Evolutionary conservation across 352 stramenopile genomes (phyloP), one percentile per base, ranked within the genome.

Genomic region (Phytophthora chlamydospora): DNA sequence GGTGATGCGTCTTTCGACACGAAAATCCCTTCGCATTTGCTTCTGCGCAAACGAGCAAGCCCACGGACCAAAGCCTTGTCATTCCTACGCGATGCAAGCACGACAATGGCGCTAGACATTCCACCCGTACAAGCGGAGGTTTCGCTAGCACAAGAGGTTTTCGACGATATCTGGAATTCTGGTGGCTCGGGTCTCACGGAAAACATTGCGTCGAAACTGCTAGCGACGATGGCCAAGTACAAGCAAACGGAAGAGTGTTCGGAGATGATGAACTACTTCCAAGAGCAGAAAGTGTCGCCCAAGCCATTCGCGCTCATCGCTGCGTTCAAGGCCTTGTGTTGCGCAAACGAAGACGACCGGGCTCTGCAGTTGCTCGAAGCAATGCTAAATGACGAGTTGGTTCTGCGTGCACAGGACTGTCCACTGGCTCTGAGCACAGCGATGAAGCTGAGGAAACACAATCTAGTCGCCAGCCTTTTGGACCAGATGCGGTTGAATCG

Each of bases 261-360:
- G 24, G 40, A 59, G 19, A 59, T 69, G 53, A 12, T 69, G 12
- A 13, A 36, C 24, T 69, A 46, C 35, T 65, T 59, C 27, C 34
- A 55, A 53, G 16, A 65, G 13, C 53, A 58, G 31, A 6, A 19
- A 16, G 27, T 64, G 13, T 40, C 27, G 10, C 46, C 45, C 1
- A 63, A 68, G n/a, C 21, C 38, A 6, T 58, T 32, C 21, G 39
- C 53, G 13, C 46, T 29, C n/a, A 7, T 48, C 13, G 39, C 35
- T 27, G 61, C 41, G 1, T 69, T 65, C 33, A 52, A 31, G 12
- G 32, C 41, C 3, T 38, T 69, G 12, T 59, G 41, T 24, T 6
- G 19, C 5, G 31, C 24, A 16, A 48, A 45, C 0, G 24, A 59
- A n/a, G 19, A 55, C 16, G 32, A 45, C 10, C 16, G 17, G 4